These are phyloP conservation scores for Diphasiastrum complanatum DNA, from an alignment of 83 land plant species.

Conservation along the genomic window DNA sequence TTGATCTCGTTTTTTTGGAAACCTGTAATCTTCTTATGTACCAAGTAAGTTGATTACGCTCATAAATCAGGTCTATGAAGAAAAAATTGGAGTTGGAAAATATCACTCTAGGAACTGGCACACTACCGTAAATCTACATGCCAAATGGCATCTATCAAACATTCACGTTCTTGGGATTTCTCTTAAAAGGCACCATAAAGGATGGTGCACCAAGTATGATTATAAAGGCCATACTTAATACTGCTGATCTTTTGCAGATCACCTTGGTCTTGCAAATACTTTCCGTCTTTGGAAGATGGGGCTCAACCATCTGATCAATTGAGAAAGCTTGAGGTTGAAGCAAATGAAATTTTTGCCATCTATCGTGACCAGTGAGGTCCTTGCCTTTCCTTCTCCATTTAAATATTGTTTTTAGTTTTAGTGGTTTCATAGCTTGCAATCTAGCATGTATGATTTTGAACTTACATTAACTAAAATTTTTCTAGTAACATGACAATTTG, in stretches of 20 bases:
- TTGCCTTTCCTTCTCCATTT: conserved; percentile 45
- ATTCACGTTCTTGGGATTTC: no score
- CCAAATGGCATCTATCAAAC: no score
- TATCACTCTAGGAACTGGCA: no score
- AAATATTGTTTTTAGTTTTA: conserved; percentile 7
- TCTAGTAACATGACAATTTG: conserved; percentile 11
- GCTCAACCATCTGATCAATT: conserved; percentile 57
- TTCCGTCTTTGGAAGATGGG: conserved; percentile 82
- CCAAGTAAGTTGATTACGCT: no score
- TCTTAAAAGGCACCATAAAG: no score
- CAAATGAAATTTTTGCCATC: conserved; percentile 80
- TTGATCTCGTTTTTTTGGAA: no score
- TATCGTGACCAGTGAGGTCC: conserved; percentile 99
- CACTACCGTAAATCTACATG: no score
- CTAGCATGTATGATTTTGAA: background rate
- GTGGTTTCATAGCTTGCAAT: background rate
- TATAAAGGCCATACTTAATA: no score
- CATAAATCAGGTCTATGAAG: no score
- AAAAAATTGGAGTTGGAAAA: no score
- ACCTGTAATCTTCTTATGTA: no score
- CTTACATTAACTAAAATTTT: conserved; percentile 1
- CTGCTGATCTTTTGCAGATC: conserved; percentile 47
- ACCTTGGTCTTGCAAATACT: conserved; percentile 86
- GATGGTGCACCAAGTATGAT: no score
- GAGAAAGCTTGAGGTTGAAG: conserved; percentile 86